phyloP scores from a whole-genome alignment of 192 early-diverging fungal species.

The Lunasporangiospora selenospora region DNA sequence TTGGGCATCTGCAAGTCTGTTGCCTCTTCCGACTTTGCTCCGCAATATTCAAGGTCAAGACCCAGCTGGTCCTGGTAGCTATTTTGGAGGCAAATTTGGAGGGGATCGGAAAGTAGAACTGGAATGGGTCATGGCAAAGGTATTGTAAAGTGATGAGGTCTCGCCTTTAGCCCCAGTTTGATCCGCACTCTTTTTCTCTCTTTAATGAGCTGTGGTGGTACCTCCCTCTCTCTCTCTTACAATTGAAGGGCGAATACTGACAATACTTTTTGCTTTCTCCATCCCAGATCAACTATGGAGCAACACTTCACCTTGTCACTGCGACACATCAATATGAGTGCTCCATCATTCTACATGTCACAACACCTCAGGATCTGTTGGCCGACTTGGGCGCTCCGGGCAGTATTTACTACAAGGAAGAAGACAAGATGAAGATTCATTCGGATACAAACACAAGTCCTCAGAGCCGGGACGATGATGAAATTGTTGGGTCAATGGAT shows the following conservation, averaged over 20 bases:
- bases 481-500: constrained; percentile 38
- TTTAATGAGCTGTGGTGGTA: not conserved
- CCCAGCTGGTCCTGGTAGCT: constrained; percentile 35
- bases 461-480: constrained; percentile 28
- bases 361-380: constrained; percentile 73
- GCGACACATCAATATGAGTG: constrained; percentile 27
- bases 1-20: constrained; percentile 54
- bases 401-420: constrained; percentile 67
- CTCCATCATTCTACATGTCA: constrained; percentile 54
- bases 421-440: constrained; percentile 78
- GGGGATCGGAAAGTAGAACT: constrained; percentile 50
- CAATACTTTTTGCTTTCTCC: not conserved
- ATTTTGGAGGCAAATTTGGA: constrained; percentile 38
- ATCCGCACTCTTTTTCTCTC: constrained; percentile 2
- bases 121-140: constrained; percentile 58
- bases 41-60: constrained; percentile 46
- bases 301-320: constrained; percentile 47
- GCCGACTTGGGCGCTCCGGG: constrained; percentile 72
- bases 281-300: constrained; percentile 50
- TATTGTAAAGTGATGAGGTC: constrained; percentile 16
- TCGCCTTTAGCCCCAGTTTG: not conserved
- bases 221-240: too few species aligned
- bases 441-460: constrained; percentile 41
- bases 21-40: constrained; percentile 37
- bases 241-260: too few species aligned